Evolutionary conservation across 1,284 basidiomycete genomes (phyloP).

Genomic region (Heterobasidion parviporum): DNA sequence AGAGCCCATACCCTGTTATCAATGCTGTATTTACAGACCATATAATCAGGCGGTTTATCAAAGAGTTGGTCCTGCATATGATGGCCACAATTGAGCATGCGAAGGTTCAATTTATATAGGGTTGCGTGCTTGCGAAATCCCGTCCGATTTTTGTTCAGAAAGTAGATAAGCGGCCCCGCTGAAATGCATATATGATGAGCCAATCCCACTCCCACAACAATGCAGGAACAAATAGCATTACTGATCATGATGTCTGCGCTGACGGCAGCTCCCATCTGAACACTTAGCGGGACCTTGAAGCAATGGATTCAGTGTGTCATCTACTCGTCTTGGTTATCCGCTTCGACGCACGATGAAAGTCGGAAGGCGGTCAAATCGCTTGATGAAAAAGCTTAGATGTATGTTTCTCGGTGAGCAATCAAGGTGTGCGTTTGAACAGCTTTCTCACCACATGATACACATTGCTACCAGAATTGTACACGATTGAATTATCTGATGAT

Average conservation of each 20-base stretch:
- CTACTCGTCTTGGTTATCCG: background rate
- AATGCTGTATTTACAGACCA: conserved; percentile 8
- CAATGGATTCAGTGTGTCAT: background rate
- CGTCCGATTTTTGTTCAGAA: background rate
- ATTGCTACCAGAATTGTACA: background rate
- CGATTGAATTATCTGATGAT: background rate
- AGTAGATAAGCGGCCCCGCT: background rate
- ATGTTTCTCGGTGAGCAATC: background rate
- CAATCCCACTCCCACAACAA: background rate
- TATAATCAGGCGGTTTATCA: conserved; percentile 6
- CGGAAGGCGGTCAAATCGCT: conserved; percentile 4
- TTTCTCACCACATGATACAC: conserved; percentile 1
- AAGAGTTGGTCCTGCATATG: conserved; percentile 3
- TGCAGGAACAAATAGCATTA: background rate
- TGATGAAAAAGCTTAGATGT: background rate
- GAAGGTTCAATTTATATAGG: background rate
- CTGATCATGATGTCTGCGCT: background rate
- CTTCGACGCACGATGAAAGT: background rate
- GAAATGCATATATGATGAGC: background rate
- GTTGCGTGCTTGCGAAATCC: background rate
- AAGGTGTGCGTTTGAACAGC: background rate
- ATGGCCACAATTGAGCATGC: background rate
- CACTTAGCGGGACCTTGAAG: background rate
- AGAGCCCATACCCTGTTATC: conserved; percentile 3
- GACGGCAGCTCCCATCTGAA: background rate